These are phyloP conservation scores for Cystobasidiaceae sp. DNA, from an alignment of 1,284 basidiomycete species.

Conservation along the genomic window DNA sequence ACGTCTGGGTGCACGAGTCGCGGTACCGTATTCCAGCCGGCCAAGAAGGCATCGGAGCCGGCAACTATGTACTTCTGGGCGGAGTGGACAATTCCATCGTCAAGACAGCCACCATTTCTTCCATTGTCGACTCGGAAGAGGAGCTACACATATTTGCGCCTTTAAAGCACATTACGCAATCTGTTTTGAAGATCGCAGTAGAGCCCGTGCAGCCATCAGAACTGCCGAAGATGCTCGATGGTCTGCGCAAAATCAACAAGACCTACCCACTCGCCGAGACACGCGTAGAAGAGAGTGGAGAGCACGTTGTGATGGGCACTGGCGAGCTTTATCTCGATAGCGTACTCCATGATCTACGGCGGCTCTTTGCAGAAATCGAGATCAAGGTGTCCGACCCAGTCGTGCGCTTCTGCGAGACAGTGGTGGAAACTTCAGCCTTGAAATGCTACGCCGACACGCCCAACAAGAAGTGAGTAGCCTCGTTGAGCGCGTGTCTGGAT, in stretches of 20 bases:
- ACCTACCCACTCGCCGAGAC: slow-evolving; percentile 90
- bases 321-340: slow-evolving; percentile 97
- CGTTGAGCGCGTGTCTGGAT: not conserved
- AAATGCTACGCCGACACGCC: slow-evolving; percentile 99
- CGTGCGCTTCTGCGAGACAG: slow-evolving; percentile 97
- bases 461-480: slow-evolving; percentile 85
- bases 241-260: slow-evolving; percentile 94
- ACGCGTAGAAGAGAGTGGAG: slow-evolving; percentile 97
- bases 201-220: slow-evolving; percentile 97
- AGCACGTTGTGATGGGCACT: slow-evolving; percentile 93
- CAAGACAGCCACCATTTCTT: slow-evolving; percentile 86
- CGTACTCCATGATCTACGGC: slow-evolving; percentile 90
- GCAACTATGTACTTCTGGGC: slow-evolving; percentile 84
- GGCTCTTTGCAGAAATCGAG: slow-evolving; percentile 93
- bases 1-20: slow-evolving; percentile 83
- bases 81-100: slow-evolving; percentile 91
- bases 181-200: slow-evolving; percentile 97
- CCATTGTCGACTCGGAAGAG: slow-evolving; percentile 60
- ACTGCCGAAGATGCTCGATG: slow-evolving; percentile 96
- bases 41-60: slow-evolving; percentile 78
- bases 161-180: slow-evolving; percentile 91
- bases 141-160: slow-evolving; percentile 92
- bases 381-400: slow-evolving; percentile 99
- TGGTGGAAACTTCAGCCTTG: slow-evolving; percentile 92
- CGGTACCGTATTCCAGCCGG: slow-evolving; percentile 69